These are phyloP conservation scores for Basipetospora sp. DNA, from an alignment of 2,329 filamentous ascomycete species.

Conservation along the genomic window DNA sequence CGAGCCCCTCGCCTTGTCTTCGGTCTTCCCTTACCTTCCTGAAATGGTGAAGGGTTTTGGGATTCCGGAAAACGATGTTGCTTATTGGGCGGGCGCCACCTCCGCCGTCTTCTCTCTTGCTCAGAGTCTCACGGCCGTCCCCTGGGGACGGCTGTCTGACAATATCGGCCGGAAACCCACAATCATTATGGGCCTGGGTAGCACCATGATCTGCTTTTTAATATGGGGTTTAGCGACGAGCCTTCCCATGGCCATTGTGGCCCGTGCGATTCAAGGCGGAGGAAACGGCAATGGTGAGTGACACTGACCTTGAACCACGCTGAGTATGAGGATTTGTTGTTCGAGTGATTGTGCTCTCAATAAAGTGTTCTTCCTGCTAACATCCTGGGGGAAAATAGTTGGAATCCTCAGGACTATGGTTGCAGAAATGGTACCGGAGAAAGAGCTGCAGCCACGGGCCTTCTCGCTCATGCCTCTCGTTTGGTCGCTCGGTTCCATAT, in stretches of 20 bases:
- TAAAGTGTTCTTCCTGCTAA: no score
- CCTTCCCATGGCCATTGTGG: conserved; percentile 62
- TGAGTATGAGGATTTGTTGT: no score
- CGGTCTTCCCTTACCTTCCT: conserved; percentile 55
- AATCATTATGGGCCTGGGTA: conserved; percentile 58
- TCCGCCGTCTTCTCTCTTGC: conserved; percentile 58
- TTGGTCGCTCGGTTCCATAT: conserved; percentile 75
- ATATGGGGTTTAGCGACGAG: conserved; percentile 72
- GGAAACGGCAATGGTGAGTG: conserved; percentile 66
- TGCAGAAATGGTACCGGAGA: conserved; percentile 80
- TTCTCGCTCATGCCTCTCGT: conserved; percentile 88
- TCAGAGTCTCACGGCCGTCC: conserved; percentile 56
- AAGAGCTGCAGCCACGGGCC: conserved; percentile 70
- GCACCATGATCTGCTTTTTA: conserved; percentile 68
- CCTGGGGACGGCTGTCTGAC: conserved; percentile 68
- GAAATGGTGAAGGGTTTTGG: conserved; percentile 76
- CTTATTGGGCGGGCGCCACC: conserved; percentile 66
- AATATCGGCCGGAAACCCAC: conserved; percentile 66
- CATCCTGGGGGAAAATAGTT: conserved; percentile 28
- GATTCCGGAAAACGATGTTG: conserved; percentile 54
- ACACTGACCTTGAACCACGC: conserved; percentile 4
- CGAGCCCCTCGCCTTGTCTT: conserved; percentile 59
- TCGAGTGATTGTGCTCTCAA: no score
- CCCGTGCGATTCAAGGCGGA: conserved; percentile 64
- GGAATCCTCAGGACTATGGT: conserved; percentile 86